Evolutionary conservation across 1,284 basidiomycete species (phyloP).

Genomic region (Afroboletus lepidellus): DNA sequence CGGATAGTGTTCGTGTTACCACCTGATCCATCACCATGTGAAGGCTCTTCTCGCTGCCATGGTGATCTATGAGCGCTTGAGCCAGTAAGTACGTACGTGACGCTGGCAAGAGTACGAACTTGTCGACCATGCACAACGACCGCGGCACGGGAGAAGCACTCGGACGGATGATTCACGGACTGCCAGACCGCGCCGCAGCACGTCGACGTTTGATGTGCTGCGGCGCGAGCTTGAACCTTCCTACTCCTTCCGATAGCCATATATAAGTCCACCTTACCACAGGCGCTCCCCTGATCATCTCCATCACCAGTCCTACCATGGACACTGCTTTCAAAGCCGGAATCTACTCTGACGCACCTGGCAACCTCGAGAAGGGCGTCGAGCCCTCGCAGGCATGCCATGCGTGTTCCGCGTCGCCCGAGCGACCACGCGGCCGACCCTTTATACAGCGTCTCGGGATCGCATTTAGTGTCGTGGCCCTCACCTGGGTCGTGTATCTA

Average conservation of each 20-base stretch:
- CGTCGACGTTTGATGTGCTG: neutral
- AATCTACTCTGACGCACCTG: slow-evolving; percentile 3
- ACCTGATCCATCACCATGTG: too few relatives aligned
- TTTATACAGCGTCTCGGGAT: slow-evolving; percentile 13
- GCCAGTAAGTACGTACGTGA: too few relatives aligned
- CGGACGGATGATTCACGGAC: too few relatives aligned
- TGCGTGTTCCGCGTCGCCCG: neutral
- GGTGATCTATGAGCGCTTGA: too few relatives aligned
- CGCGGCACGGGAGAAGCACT: too few relatives aligned
- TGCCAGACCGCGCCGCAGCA: neutral
- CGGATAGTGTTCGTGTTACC: too few relatives aligned
- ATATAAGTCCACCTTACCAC: neutral
- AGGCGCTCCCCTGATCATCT: neutral
- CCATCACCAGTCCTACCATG: slow-evolving; percentile 12
- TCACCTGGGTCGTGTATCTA: slow-evolving; percentile 19
- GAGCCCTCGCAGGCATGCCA: neutral
- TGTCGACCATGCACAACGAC: too few relatives aligned
- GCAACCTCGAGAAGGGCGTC: slow-evolving; percentile 24
- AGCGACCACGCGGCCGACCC: neutral
- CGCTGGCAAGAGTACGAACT: too few relatives aligned
- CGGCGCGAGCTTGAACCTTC: neutral
- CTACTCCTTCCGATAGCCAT: neutral
- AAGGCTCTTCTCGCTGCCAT: too few relatives aligned
- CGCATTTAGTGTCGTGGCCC: slow-evolving; percentile 1
- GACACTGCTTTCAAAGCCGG: slow-evolving; percentile 10